phyloP scores from a whole-genome alignment of 164 flowering plant species.

The Piper longum region DNA sequence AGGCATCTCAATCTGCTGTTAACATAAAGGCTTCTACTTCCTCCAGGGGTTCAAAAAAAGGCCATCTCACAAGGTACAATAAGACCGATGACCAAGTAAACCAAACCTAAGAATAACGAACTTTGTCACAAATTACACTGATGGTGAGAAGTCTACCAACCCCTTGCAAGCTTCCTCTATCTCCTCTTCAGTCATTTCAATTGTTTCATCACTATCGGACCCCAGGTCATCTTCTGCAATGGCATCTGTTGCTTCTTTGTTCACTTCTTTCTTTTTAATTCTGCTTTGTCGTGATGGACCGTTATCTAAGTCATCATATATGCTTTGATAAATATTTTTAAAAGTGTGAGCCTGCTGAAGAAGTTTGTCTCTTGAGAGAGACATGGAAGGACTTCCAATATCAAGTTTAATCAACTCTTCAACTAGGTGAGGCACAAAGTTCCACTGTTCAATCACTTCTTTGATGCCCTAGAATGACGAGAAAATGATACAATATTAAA shows the following conservation, averaged over 20 bases:
- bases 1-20: too few relatives aligned
- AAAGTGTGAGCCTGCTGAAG: slow-evolving; percentile 38
- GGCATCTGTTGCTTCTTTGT: slow-evolving; percentile 5
- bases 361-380: slow-evolving; percentile 40
- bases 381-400: slow-evolving; percentile 6
- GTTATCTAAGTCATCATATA: slow-evolving; percentile 19
- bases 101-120: too few relatives aligned
- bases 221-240: slow-evolving; percentile 14
- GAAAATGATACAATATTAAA: not conserved
- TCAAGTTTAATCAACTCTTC: slow-evolving; percentile 48
- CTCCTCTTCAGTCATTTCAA: slow-evolving; percentile 93
- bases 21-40: too few relatives aligned
- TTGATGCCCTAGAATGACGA: slow-evolving; percentile 34
- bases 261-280: slow-evolving; percentile 6
- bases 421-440: slow-evolving; percentile 56
- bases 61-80: too few relatives aligned
- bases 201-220: slow-evolving; percentile 75
- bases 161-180: slow-evolving; percentile 40
- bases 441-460: slow-evolving; percentile 58
- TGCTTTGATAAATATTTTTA: slow-evolving; percentile 46
- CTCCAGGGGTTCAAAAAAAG: too few relatives aligned
- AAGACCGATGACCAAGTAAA: too few relatives aligned
- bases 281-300: slow-evolving; percentile 8
- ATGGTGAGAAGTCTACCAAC: not conserved
- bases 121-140: too few relatives aligned